Base-by-base conservation (phyloP, 371 early-diverging fungal genomes). In the Mortierella sp. region DNA sequence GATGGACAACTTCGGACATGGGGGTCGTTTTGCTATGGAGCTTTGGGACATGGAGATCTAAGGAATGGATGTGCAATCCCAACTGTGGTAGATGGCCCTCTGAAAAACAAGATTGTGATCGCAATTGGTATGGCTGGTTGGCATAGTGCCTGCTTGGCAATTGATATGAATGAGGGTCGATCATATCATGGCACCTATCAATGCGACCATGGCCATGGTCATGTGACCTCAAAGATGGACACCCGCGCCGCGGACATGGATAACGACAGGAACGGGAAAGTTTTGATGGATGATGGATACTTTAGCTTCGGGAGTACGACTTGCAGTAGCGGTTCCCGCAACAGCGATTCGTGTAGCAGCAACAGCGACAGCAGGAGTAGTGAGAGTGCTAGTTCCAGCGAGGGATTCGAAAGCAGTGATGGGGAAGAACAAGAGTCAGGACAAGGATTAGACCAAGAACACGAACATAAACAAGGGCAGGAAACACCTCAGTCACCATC, bases 101-200 rank as follows among this genome's bases (percentile, higher is more conserved):
- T 74, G 37, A 59, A 62, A 34, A 59, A 60, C 49, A 63, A 59
- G 57, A 60, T 56, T 60, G 68, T 74, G 53, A 52, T 74, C 28
- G 37, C 49, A 29, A 16, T 74, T 37, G 74, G 52, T 13, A 59
- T 74, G 59, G 74, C 68, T 0, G 74, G 74, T 3, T 74, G 67
- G 74, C 74, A 74, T 40, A 67, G 68, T 40, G 63, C 60, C 0
- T 74, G 74, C 50, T 45, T 74, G 27, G 74, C 74, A 14, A 74
- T 74, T 14, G 74, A 74, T 47, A 34, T 74, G 50, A 66, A 54
- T 13, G 67, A 66, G 19, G 69, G 57, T 12, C 44, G 44, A 39
- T 4, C 27, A n/a, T 22, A 53, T 27, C 3, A 22, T 21, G n/a
- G 4, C 19, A 2, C 8, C 21, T 46, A 31, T 29, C 25, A 21